Evolutionary conservation across 176 grass and related monocot genomes (phyloP), one percentile per base, ranked within the genome.

Genomic region (Oryza coarctata): DNA sequence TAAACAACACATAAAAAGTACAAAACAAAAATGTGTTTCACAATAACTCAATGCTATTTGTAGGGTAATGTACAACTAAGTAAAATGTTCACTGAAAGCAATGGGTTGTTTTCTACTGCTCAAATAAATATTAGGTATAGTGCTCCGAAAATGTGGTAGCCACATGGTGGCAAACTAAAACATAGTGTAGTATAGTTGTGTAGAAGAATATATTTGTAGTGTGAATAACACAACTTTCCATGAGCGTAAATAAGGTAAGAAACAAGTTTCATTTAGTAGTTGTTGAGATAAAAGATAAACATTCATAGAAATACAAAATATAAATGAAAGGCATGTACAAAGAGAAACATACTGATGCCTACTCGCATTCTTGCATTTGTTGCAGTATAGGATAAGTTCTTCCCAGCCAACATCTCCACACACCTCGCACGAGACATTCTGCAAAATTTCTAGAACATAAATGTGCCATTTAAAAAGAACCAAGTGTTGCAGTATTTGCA

Each of bases 331-430:
- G 14, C 23, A 28, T 13, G 29, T 3, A 52, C 9, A 65, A 83
- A 44, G 17, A 79, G 39, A 83, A 75, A 3, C 64, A 52, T 83
- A 83, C 81, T 15, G 14, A 10, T 83, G 71, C 13, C 44, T 83
- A 22, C 14, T 29, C 14, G 31, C 11, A 14, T 36, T 75, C 31
- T 68, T 39, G 81, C 81, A 75, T 9, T 14, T 57, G 31, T 36
- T 39, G 38, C 81, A 83, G 22, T 31, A 62, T n/a, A 75, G 15
- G n/a, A 83, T 28, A 74, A 83, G 81, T 3, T 75, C 1, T 9
- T 0, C 66, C 31, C 20, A 57, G 43, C 81, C 81, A 30, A 75
- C 31, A 75, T 0, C 71, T 38, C 81, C 81, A 83, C 81, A 83
- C 14, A 55, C n/a, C 38, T 83, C 81, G 18, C 81, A 83, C 22